These are phyloP conservation scores for Entomortierella chlamydospora DNA, from an alignment of 192 early-diverging fungal species.

Conservation along the genomic window DNA sequence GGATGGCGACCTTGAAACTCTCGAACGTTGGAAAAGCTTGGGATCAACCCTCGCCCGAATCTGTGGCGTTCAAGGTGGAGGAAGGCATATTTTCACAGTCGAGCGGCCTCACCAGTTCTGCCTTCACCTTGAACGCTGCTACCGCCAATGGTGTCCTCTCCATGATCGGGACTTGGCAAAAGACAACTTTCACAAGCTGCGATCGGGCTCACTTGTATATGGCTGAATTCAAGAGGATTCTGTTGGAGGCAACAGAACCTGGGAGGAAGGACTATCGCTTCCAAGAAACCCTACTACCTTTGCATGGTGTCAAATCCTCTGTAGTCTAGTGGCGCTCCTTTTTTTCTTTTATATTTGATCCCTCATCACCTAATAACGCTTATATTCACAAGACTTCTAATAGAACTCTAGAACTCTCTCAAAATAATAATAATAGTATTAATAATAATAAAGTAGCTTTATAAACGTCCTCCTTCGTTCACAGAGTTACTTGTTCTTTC, in stretches of 20 bases:
- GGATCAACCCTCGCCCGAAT: slow-evolving; percentile 12
- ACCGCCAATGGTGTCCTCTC: slow-evolving; percentile 30
- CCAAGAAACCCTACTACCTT: slow-evolving; percentile 11
- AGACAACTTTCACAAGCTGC: slow-evolving; percentile 3
- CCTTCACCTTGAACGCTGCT: slow-evolving; percentile 20
- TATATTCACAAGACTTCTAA: too few species aligned
- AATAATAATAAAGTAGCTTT: too few species aligned
- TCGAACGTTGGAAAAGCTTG: slow-evolving; percentile 33
- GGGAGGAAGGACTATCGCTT: slow-evolving; percentile 24
- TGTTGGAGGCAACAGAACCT: slow-evolving; percentile 16
- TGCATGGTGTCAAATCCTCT: too few species aligned
- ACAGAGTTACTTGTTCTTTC: too few species aligned
- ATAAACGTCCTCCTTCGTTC: too few species aligned
- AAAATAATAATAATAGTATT: too few species aligned
- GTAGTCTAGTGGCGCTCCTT: too few species aligned
- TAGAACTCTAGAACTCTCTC: too few species aligned
- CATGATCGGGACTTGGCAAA: slow-evolving; percentile 21
- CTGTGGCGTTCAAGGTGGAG: slow-evolving; percentile 4
- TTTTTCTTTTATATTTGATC: too few species aligned
- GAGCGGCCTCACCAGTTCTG: not conserved
- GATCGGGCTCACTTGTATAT: slow-evolving; percentile 4
- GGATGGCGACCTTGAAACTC: slow-evolving; percentile 18
- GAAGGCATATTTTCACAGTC: slow-evolving; percentile 30
- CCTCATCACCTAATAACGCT: too few species aligned
- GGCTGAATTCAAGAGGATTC: slow-evolving; percentile 30